These are phyloP conservation scores for Eucalyptus pauciflora DNA, from an alignment of 345 rosid genomes.

Conservation along the genomic window DNA sequence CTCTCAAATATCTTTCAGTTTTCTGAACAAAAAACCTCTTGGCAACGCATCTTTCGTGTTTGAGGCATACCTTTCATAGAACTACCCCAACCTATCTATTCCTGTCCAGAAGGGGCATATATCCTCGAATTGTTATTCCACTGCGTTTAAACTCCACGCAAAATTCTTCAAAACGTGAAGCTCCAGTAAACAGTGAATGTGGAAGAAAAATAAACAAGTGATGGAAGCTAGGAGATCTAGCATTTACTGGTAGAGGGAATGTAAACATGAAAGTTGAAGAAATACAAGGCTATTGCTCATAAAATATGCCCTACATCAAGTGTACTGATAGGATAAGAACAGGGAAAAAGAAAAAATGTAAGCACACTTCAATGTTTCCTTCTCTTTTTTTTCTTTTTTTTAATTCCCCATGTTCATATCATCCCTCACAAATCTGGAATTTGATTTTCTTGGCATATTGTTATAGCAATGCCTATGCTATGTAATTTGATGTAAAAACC, in stretches of 20 bases:
- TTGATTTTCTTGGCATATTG: neutral
- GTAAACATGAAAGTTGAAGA: neutral
- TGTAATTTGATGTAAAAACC: neutral
- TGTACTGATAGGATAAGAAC: neutral
- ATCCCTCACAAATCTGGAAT: neutral
- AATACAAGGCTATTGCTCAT: neutral
- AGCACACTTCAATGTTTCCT: neutral
- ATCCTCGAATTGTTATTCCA: constrained; percentile 36
- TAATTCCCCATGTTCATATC: neutral
- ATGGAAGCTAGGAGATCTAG: neutral
- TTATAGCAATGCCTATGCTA: neutral
- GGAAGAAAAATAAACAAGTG: neutral
- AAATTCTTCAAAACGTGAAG: constrained; percentile 25
- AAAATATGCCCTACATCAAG: neutral
- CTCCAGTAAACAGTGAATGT: constrained; percentile 42
- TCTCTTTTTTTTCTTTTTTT: neutral
- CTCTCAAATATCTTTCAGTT: neutral
- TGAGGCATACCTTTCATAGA: neutral
- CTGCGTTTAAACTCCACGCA: constrained; percentile 50
- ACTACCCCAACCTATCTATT: constrained; percentile 8
- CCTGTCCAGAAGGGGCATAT: constrained; percentile 9
- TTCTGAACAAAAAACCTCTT: neutral
- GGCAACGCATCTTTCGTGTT: neutral
- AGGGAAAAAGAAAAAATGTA: neutral
- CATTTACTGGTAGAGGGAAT: neutral